phyloP scores from a whole-genome alignment of 2,329 filamentous ascomycete species.

The Penicillium sp. region DNA sequence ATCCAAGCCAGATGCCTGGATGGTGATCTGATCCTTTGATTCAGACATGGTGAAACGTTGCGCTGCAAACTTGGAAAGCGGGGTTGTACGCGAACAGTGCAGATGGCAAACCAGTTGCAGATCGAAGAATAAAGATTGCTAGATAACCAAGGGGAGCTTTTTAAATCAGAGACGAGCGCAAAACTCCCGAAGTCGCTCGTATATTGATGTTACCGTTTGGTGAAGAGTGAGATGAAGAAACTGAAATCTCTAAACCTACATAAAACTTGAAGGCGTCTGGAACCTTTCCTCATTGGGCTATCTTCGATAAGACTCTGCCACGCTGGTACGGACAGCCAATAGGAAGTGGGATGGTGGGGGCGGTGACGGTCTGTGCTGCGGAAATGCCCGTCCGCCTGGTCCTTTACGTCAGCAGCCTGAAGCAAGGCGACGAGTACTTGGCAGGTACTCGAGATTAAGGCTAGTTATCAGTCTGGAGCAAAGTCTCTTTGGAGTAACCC shows the following conservation, averaged over 20 bases:
- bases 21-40: conserved; percentile 24
- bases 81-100: conserved; percentile 7
- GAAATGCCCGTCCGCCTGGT: neutral
- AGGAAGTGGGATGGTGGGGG: neutral
- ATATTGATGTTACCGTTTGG: conserved; percentile 16
- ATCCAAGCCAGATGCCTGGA: conserved; percentile 22
- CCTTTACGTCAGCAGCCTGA: conserved; percentile 4
- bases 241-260: conserved; percentile 3
- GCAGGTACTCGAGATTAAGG: neutral
- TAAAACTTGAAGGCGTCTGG: conserved; percentile 11
- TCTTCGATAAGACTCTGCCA: conserved; percentile 11
- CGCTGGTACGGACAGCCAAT: neutral
- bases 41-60: conserved; percentile 27
- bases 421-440: neutral
- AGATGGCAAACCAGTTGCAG: conserved; percentile 11
- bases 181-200: conserved; percentile 60
- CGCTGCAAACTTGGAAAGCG: conserved; percentile 11
- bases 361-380: conserved; percentile 11
- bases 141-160: conserved; percentile 47
- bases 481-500: conserved; percentile 1
- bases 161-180: conserved; percentile 50
- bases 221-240: conserved; percentile 4
- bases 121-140: neutral
- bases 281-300: conserved; percentile 24
- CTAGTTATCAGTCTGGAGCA: neutral